Evolutionary conservation across 768 basidiomycete species (phyloP).

Genomic region (Mycena capillaripes): DNA sequence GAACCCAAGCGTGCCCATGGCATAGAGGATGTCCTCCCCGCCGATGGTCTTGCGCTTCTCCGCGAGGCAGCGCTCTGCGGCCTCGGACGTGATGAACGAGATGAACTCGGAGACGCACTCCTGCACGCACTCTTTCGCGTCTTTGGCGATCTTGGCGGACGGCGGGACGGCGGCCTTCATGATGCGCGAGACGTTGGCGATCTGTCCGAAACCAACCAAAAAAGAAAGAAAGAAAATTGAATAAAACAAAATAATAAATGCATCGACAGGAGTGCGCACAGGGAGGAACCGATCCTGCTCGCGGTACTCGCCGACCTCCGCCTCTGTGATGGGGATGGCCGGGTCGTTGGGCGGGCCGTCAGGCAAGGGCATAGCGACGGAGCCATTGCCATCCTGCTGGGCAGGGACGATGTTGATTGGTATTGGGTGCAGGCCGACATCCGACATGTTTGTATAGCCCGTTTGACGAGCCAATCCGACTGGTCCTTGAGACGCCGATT

Average conservation of each 20-base stretch:
- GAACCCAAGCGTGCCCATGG: conserved; percentile 94
- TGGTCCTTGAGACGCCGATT: not conserved
- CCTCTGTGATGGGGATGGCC: conserved; percentile 68
- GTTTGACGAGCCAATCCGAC: not conserved
- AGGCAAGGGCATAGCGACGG: not conserved
- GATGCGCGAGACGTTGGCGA: conserved; percentile 96
- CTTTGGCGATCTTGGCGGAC: conserved; percentile 96
- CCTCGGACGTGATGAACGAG: conserved; percentile 97
- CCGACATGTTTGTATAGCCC: not conserved
- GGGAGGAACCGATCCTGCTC: conserved; percentile 96
- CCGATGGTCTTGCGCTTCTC: conserved; percentile 99
- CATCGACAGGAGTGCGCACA: conserved; percentile 58
- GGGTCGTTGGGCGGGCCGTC: conserved; percentile 3
- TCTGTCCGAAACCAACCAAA: conserved; percentile 61
- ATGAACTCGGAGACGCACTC: conserved; percentile 99
- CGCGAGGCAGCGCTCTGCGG: conserved; percentile 92
- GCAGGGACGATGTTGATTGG: conserved; percentile 26
- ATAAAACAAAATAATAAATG: not conserved
- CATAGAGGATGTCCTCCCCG: conserved; percentile 96
- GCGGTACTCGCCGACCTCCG: conserved; percentile 94
- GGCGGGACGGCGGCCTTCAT: conserved; percentile 94
- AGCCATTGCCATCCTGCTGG: conserved; percentile 6
- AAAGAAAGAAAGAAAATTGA: not conserved
- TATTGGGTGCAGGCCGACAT: conserved; percentile 23
- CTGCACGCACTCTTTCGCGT: conserved; percentile 98